Conservation (phyloP, 1,139 yeast genomes). For the Diutina catenulata region DNA sequence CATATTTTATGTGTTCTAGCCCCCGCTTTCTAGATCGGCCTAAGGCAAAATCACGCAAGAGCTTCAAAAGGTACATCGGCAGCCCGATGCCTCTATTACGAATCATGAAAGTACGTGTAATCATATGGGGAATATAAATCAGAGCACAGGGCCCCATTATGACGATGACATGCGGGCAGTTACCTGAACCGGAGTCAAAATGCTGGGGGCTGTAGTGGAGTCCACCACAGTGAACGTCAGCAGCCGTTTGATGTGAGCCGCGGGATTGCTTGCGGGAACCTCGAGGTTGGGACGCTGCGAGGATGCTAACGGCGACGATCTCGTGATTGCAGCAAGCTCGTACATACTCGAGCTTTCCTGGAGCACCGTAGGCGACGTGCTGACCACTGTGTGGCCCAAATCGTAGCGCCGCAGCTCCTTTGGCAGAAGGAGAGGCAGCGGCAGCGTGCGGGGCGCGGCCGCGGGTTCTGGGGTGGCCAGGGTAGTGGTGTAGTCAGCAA, state of each 20-base stretch:
- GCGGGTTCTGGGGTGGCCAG: too few relatives aligned
- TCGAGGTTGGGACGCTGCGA: too few relatives aligned
- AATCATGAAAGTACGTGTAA: too few relatives aligned
- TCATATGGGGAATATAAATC: too few relatives aligned
- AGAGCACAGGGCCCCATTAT: too few relatives aligned
- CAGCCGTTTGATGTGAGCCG: not conserved
- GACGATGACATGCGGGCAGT: slow-evolving; percentile 1
- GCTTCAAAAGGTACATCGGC: too few relatives aligned
- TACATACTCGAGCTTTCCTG: slow-evolving; percentile 5
- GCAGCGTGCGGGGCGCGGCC: not conserved
- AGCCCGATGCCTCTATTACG: too few relatives aligned
- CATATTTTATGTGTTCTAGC: too few relatives aligned
- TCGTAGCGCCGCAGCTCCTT: slow-evolving; percentile 4
- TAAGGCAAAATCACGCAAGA: too few relatives aligned
- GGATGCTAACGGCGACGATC: not conserved
- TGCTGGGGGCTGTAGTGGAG: slow-evolving; percentile 3
- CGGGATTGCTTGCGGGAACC: too few relatives aligned
- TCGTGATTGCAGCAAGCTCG: slow-evolving; percentile 2
- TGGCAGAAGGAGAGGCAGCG: not conserved
- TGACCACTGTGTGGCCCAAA: slow-evolving; percentile 2
- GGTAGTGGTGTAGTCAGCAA: too few relatives aligned
- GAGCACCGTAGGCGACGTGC: slow-evolving; percentile 4
- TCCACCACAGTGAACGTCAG: slow-evolving; percentile 5
- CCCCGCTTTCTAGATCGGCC: too few relatives aligned
- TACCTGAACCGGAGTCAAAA: slow-evolving; percentile 1